phyloP scores from a whole-genome alignment of 1,284 basidiomycete genomes.

The Trametes polyzona region DNA sequence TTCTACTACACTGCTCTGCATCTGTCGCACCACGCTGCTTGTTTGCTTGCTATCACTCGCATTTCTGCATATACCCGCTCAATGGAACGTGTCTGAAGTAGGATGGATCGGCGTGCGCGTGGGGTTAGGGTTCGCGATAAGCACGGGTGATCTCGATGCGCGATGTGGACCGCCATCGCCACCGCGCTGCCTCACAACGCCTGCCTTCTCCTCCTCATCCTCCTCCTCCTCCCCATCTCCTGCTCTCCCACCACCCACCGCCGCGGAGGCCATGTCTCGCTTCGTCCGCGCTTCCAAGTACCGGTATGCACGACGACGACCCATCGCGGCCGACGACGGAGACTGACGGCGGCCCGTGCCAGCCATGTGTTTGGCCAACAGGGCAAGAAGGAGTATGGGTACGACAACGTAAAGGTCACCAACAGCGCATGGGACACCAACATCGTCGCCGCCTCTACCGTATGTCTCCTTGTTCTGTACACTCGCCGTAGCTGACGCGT shows the following conservation, averaged over 20 bases:
- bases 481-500: conserved; percentile 7
- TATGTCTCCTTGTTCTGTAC: conserved; percentile 41
- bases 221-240: not conserved
- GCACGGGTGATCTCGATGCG: too few relatives aligned
- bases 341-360: conserved; percentile 30
- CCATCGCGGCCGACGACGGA: not conserved
- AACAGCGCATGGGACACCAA: conserved; percentile 97
- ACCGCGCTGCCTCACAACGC: not conserved
- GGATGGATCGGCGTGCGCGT: too few relatives aligned
- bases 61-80: too few relatives aligned
- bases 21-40: not conserved
- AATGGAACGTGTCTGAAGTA: too few relatives aligned
- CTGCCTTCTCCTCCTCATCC: not conserved
- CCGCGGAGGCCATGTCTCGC: conserved; percentile 56
- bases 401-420: conserved; percentile 92
- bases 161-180: too few relatives aligned
- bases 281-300: conserved; percentile 77
- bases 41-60: not conserved
- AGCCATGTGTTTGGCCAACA: conserved; percentile 91
- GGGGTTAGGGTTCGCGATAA: not conserved
- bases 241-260: not conserved
- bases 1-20: not conserved
- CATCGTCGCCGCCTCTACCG: conserved; percentile 84
- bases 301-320: conserved; percentile 49
- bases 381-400: conserved; percentile 81